Conservation (phyloP, 768 basidiomycete genomes). For the Russula emetica region DNA sequence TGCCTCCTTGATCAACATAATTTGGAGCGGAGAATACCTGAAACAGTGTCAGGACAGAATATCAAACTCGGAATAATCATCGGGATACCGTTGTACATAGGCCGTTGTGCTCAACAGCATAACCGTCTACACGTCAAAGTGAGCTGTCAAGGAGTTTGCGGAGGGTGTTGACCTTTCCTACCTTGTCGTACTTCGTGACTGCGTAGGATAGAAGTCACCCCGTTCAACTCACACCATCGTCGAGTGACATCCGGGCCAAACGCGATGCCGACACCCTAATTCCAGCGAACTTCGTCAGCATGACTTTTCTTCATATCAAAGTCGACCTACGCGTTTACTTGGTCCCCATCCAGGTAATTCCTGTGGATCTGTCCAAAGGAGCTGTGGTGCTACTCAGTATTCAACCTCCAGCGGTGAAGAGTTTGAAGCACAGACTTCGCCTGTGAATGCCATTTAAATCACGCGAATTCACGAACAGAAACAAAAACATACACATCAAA, state of each 20-base stretch:
- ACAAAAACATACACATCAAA: slow-evolving; percentile 78
- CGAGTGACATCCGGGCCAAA: slow-evolving; percentile 95
- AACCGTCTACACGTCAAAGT: slow-evolving; percentile 58
- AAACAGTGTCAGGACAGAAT: slow-evolving; percentile 10
- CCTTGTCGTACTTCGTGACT: slow-evolving; percentile 96
- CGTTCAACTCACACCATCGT: slow-evolving; percentile 83
- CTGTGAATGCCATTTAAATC: slow-evolving; percentile 35
- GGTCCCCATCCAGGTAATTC: slow-evolving; percentile 84
- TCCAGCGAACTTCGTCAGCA: slow-evolving; percentile 24
- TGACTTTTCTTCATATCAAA: slow-evolving; percentile 13
- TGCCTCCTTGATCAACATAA: slow-evolving; percentile 87
- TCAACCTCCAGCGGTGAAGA: neutral
- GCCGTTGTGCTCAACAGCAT: slow-evolving; percentile 91
- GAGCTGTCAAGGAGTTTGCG: slow-evolving; percentile 8
- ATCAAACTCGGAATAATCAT: slow-evolving; percentile 13
- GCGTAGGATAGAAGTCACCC: slow-evolving; percentile 83
- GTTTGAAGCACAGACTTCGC: slow-evolving; percentile 48
- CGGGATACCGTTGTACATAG: slow-evolving; percentile 71
- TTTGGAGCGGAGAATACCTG: slow-evolving; percentile 95
- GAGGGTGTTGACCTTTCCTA: slow-evolving; percentile 33
- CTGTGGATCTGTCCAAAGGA: slow-evolving; percentile 97
- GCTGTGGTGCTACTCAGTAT: slow-evolving; percentile 39
- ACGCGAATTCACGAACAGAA: neutral
- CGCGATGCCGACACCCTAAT: slow-evolving; percentile 86
- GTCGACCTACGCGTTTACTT: slow-evolving; percentile 78